A percentile compares a stretch with the other conserved stretches of the same genome.
phyloP scores from a whole-genome alignment of 768 basidiomycete species.

The Amanita pallidorosea region DNA sequence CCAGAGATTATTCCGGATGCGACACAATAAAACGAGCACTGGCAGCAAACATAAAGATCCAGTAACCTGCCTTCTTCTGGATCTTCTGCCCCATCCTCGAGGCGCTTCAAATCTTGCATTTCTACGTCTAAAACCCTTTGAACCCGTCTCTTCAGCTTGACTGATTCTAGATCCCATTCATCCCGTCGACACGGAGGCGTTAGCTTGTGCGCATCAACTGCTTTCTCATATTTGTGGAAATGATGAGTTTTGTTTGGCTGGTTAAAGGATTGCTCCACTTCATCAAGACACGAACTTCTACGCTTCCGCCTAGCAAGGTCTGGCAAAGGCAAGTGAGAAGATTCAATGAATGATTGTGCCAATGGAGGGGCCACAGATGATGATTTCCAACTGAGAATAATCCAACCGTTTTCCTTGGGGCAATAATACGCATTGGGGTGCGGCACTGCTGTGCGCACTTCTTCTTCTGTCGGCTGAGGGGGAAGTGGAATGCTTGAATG shows the following conservation, averaged over 20 bases:
- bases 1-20: conserved; percentile 65
- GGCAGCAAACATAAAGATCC: conserved; percentile 78
- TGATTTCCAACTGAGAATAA: conserved; percentile 60
- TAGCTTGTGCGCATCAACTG: conserved; percentile 59
- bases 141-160: conserved; percentile 42
- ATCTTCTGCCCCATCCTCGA: conserved; percentile 29
- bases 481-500: conserved; percentile 13
- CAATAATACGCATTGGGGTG: conserved; percentile 82
- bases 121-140: conserved; percentile 19
- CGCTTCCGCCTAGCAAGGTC: conserved; percentile 39
- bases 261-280: conserved; percentile 34
- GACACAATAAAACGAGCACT: conserved; percentile 67
- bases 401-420: conserved; percentile 75
- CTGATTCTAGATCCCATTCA: conserved; percentile 47
- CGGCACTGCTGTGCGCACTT: conserved; percentile 59
- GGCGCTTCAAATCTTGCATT: conserved; percentile 8
- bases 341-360: conserved; percentile 37
- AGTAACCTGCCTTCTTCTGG: conserved; percentile 43
- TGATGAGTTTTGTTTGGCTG: conserved; percentile 62
- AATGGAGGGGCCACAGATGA: conserved; percentile 54
- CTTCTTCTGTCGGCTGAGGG: conserved; percentile 42
- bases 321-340: conserved; percentile 37
- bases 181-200: conserved; percentile 48
- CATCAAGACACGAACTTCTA: conserved; percentile 41
- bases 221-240: conserved; percentile 65